Base-by-base conservation (phyloP, 768 basidiomycete species). In the Boletus edulis region DNA sequence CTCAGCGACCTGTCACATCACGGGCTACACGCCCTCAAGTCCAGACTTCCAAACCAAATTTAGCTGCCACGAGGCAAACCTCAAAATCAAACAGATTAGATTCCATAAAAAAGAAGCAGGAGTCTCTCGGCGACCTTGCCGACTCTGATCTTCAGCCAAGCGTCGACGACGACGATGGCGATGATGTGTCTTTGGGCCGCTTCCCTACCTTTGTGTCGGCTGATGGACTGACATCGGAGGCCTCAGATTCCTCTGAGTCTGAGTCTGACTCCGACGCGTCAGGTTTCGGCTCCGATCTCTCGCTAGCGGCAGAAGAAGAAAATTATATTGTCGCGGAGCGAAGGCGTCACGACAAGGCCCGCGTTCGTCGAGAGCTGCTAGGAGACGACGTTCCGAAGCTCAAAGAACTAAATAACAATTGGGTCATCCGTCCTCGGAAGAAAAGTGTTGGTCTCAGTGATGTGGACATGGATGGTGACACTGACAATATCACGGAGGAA, bases 141-240 rank as follows among this genome's bases (percentile, higher is more conserved):
- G 65, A 65, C 51, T 61, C 58, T 60, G 63, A 70, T 58, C 63
- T 55, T 72, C 46, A 69, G 73, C 54, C 68, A 72, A 76, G 70
- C 54, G 62, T 71, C 50, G 73, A 76, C 35, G 61, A 67, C 56
- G 63, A 68, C 51, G 65, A 69, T 35, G 66, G 59, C 14, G 63
- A 65, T 43, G 73, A 73, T 50, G 61, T 51, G 17, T 71, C 66
- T 12, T 74, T 74, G 5, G 69, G 62, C 43, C 74, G 71, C 46
- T 84, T 85, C 67, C 87, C 87, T 13, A 88, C 85, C 22, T 87
- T 89, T 66, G 75, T 89, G 27, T 81, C 84, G 29, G 86, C 86
- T 20, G 83, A 84, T 31, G 82, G 74, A 3, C 62, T 82, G 39
- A 79, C 82, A 9, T 79, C 80, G 13, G 73, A 76, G 18, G 71